phyloP scores from a whole-genome alignment of 768 basidiomycete species.

The Jaapia argillacea region DNA sequence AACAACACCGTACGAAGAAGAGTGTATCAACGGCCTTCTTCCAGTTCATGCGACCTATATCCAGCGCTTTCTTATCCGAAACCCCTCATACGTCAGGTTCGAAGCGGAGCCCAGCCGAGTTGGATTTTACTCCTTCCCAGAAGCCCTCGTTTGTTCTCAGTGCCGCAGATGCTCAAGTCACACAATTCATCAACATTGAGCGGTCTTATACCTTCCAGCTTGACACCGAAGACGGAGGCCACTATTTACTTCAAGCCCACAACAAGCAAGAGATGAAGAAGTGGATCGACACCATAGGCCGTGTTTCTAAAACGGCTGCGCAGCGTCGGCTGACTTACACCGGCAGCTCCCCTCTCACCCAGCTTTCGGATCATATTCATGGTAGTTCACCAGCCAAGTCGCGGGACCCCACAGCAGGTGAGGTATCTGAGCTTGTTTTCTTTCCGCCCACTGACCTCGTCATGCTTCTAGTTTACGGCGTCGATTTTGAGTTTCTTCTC shows the following conservation, averaged over 20 bases:
- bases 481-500: slow-evolving; percentile 61
- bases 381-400: slow-evolving; percentile 45
- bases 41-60: slow-evolving; percentile 83
- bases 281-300: slow-evolving; percentile 70
- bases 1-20: slow-evolving; percentile 81
- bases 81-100: slow-evolving; percentile 27
- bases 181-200: slow-evolving; percentile 68
- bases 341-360: slow-evolving; percentile 64
- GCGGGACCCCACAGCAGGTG: slow-evolving; percentile 69
- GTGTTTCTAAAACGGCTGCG: slow-evolving; percentile 62
- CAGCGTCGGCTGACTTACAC: slow-evolving; percentile 76
- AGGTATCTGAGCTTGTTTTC: slow-evolving; percentile 15
- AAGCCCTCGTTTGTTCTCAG: slow-evolving; percentile 73
- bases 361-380: slow-evolving; percentile 66
- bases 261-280: slow-evolving; percentile 61
- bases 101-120: slow-evolving; percentile 58
- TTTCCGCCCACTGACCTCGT: neutral
- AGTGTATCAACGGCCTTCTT: slow-evolving; percentile 77
- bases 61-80: slow-evolving; percentile 73
- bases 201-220: slow-evolving; percentile 77
- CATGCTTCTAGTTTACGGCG: slow-evolving; percentile 50
- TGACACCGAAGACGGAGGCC: slow-evolving; percentile 81
- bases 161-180: slow-evolving; percentile 60
- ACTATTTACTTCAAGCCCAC: slow-evolving; percentile 68
- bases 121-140: slow-evolving; percentile 63